These are phyloP conservation scores for Plasmodium gonderi DNA, from an alignment of 169 alveolate genomes.

Conservation along the genomic window DNA sequence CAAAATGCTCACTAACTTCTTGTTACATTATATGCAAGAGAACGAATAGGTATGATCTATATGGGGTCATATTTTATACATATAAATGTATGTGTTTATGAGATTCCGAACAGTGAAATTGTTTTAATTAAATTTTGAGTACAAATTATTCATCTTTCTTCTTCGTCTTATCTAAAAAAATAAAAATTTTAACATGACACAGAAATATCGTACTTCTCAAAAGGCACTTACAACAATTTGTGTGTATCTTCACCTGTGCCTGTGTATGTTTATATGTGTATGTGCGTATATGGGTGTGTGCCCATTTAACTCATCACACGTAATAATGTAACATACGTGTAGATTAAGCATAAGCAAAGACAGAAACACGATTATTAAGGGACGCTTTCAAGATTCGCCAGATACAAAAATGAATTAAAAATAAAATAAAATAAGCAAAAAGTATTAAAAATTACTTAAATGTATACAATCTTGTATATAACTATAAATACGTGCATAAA, in stretches of 20 bases:
- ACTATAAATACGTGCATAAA: not conserved
- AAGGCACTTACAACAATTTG: not conserved
- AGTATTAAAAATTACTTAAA: not conserved
- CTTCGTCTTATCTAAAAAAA: not conserved
- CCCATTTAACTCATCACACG: too few species aligned
- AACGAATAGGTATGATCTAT: too few species aligned
- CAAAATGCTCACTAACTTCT: not conserved
- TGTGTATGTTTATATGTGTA: not conserved
- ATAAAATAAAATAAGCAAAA: not conserved
- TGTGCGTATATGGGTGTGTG: not conserved
- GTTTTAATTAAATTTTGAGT: not conserved
- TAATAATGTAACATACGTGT: not conserved
- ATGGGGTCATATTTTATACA: too few species aligned
- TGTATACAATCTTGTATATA: not conserved
- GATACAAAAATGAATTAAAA: not conserved
- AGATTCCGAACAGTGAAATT: not conserved
- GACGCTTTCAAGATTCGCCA: not conserved
- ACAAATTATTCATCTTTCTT: not conserved
- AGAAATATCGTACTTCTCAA: not conserved
- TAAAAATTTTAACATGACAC: not conserved
- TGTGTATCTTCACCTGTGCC: not conserved
- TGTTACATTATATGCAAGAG: not conserved
- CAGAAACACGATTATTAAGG: not conserved
- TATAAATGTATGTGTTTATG: not conserved
- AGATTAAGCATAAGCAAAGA: not conserved